Evolutionary conservation across 257 asterid species (phyloP), one percentile per base, ranked within the genome.

Genomic region (Coffea canephora): DNA sequence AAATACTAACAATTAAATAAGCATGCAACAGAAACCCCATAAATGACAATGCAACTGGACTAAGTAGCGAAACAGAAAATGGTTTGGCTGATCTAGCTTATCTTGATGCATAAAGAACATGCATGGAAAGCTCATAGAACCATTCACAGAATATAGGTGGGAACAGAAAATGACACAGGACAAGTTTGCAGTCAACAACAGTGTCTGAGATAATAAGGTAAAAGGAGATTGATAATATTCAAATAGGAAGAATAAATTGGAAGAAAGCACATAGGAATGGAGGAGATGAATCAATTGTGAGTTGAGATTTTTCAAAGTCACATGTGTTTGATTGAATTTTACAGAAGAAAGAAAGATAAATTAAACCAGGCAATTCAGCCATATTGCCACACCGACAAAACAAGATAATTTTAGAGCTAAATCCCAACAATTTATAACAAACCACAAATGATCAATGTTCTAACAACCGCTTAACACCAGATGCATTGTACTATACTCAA

Each of bases 341-440:
- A 23, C 45, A 5, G 62, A 34, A 72, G 31, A 8, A 72, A 48
- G 8, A 66, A 66, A 72, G 8, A 62, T 36, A 36, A 59, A 74
- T 69, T 69, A 49, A 43, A 77, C 50, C 13, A 62, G 77, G 48
- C 78, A 74, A 72, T 39, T n/a, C 79, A 50, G 41, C 21, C 31
- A 83, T 59, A 54, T 64, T 52, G 72, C 69, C 41, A 73, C 36
- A 69, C 34, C 25, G 16, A 77, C 31, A 21, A 62, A 74, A 73
- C 62, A 27, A 61, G 61, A 15, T 49, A 61, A 69, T 15, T 41
- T 79, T 54, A 61, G 57, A 73, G 41, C 67, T 49, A 69, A 78
- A 64, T 67, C 79, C 77, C 74, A 77, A 67, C 74, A 77, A 84
- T 39, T 73, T 25, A 68, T 15, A 81, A 69, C 14, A 39, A 65